phyloP scores from a whole-genome alignment of 1,284 basidiomycete genomes.

The Cutaneotrichosporon sp. region DNA sequence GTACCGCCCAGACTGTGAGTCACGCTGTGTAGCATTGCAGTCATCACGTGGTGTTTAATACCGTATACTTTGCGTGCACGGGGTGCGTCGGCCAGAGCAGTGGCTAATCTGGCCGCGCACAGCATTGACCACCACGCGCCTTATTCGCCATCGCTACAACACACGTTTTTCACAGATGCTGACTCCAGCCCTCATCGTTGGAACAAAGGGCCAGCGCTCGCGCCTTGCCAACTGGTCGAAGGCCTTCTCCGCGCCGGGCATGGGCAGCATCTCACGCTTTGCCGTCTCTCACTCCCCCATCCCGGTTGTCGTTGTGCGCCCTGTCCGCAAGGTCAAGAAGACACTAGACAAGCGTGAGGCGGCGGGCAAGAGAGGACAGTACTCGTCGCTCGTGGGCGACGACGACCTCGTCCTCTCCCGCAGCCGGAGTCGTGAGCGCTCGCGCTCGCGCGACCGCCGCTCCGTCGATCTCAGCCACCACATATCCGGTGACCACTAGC shows the following conservation, averaged over 20 bases:
- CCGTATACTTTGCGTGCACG: neutral
- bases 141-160: too few species aligned
- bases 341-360: slow-evolving; percentile 75
- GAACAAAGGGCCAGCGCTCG: slow-evolving; percentile 72
- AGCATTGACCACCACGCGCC: neutral
- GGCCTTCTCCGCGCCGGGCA: slow-evolving; percentile 60
- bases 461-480: slow-evolving; percentile 4
- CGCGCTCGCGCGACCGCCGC: slow-evolving; percentile 15
- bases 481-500: neutral
- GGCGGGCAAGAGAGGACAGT: slow-evolving; percentile 77
- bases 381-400: slow-evolving; percentile 54
- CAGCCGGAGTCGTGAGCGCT: slow-evolving; percentile 41
- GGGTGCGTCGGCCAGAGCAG: neutral
- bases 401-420: slow-evolving; percentile 43
- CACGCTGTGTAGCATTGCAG: neutral
- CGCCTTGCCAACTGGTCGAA: slow-evolving; percentile 62
- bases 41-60: neutral
- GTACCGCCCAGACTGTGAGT: slow-evolving; percentile 80
- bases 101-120: neutral
- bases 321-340: slow-evolving; percentile 82
- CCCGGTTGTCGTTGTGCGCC: slow-evolving; percentile 84
- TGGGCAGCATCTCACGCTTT: slow-evolving; percentile 61
- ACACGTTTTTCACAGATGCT: slow-evolving; percentile 5
- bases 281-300: slow-evolving; percentile 86
- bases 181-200: slow-evolving; percentile 71